phyloP scores from a whole-genome alignment of 164 flowering plant species.

The Akebia trifoliata region DNA sequence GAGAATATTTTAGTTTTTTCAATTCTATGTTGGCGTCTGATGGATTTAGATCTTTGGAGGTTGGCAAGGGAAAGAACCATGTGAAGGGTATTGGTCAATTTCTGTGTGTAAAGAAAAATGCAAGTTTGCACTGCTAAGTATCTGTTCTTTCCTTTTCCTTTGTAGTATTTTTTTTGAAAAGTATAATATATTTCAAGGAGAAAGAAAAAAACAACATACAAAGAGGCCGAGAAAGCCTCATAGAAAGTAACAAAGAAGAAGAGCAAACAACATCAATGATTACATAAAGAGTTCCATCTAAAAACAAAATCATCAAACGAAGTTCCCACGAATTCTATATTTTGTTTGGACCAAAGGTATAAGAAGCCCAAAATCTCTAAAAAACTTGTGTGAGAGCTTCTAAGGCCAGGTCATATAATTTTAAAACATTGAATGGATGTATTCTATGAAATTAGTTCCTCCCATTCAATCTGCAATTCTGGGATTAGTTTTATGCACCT shows the following conservation, averaged over 20 bases:
- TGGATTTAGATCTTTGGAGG: constrained; percentile 12
- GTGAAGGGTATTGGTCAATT: constrained; percentile 24
- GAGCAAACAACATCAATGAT: too few relatives aligned
- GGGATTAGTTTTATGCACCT: background rate
- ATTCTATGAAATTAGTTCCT: background rate
- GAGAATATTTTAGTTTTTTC: constrained; percentile 3
- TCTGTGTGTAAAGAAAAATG: constrained; percentile 20
- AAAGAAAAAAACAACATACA: too few relatives aligned
- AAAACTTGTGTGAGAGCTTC: too few relatives aligned
- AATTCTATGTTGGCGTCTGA: too few relatives aligned
- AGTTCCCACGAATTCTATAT: too few relatives aligned
- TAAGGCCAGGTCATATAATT: constrained; percentile 1
- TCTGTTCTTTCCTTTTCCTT: constrained; percentile 8
- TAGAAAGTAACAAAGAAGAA: too few relatives aligned
- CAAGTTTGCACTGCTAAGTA: constrained; percentile 20
- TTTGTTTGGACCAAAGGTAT: too few relatives aligned
- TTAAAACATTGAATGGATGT: background rate
- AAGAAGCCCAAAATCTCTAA: too few relatives aligned
- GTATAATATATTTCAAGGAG: too few relatives aligned
- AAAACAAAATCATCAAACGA: too few relatives aligned
- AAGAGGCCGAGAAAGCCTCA: too few relatives aligned
- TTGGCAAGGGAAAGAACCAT: constrained; percentile 20
- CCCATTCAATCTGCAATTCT: background rate
- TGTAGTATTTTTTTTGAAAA: background rate
- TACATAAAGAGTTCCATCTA: too few relatives aligned